These are phyloP conservation scores for Camellia sinensis DNA, from an alignment of 148 eudicot species.

Conservation along the genomic window DNA sequence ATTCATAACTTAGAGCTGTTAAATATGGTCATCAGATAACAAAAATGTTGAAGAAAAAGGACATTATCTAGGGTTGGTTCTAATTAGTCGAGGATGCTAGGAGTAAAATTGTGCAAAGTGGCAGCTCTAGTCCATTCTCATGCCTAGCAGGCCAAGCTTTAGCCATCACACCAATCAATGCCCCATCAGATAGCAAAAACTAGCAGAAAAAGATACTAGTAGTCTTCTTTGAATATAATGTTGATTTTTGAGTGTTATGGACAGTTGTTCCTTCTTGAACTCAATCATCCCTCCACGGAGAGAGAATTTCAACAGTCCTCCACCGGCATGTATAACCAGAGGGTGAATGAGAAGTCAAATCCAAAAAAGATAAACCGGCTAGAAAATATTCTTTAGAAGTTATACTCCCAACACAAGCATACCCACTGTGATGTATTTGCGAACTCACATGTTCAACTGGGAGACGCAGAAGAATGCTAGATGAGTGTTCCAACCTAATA, in stretches of 20 bases:
- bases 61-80: too few species aligned
- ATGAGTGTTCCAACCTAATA: too few species aligned
- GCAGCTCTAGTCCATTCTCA: background rate
- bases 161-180: background rate
- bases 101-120: background rate
- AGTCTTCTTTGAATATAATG: background rate
- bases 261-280: background rate
- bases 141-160: background rate
- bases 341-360: background rate
- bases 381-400: background rate
- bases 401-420: background rate
- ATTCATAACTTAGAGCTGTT: background rate
- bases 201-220: background rate
- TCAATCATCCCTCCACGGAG: background rate
- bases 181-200: background rate
- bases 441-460: background rate
- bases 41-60: too few species aligned
- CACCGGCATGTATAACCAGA: background rate
- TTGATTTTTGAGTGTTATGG: background rate
- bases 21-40: background rate
- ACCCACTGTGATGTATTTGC: background rate
- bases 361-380: background rate
- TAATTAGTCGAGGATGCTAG: too few species aligned
- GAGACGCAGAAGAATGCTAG: background rate
- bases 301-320: background rate